Percentiles rank a stretch among this genome's conserved stretches.
These are phyloP conservation scores for Leersia perrieri DNA, from an alignment of 176 grass and related monocot genomes.

Conservation along the genomic window DNA sequence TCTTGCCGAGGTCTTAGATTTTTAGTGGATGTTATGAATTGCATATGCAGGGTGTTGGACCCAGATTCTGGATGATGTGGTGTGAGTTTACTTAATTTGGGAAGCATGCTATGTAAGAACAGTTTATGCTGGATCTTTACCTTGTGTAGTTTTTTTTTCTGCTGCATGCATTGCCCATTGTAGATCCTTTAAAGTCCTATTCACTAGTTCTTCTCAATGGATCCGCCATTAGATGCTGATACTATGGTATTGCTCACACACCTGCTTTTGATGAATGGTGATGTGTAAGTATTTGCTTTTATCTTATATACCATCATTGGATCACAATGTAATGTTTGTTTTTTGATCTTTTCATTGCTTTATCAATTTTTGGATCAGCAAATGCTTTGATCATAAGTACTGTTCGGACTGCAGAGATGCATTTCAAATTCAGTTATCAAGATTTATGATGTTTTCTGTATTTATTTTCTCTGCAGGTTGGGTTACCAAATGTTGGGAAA, in stretches of 20 bases:
- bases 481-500: constrained; percentile 98
- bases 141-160: neutral
- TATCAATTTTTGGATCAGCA: neutral
- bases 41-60: too few species aligned
- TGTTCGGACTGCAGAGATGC: neutral
- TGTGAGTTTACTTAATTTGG: neutral
- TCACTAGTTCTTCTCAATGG: neutral
- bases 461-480: constrained; percentile 64
- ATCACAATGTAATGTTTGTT: neutral
- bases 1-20: neutral
- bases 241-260: neutral
- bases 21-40: neutral
- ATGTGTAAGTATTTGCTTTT: neutral
- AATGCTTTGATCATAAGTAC: neutral
- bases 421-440: neutral
- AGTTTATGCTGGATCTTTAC: neutral
- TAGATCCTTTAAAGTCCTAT: neutral
- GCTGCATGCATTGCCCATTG: neutral
- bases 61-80: too few species aligned
- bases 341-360: neutral
- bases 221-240: neutral
- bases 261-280: neutral
- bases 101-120: neutral
- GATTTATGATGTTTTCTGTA: neutral
- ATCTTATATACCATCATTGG: neutral